Percentiles rank a stretch among this genome's conserved stretches.
Conservation (phyloP, 352 stramenopile species). For the Bremia lactucae region DNA sequence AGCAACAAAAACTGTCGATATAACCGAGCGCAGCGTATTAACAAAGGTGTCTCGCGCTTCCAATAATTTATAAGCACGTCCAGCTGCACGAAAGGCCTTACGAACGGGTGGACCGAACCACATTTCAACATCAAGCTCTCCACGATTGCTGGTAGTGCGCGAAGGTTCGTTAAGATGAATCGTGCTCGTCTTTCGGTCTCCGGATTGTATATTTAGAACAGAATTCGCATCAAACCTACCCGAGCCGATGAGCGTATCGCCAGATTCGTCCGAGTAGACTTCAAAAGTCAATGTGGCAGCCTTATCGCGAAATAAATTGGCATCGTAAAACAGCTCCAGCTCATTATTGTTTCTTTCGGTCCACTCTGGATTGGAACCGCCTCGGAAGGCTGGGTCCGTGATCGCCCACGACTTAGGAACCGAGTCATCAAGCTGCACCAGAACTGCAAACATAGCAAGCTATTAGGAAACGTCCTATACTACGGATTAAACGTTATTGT, state of each 20-base stretch:
- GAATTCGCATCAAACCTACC: constrained; percentile 39
- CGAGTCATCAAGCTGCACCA: constrained; percentile 57
- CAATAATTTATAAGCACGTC: constrained; percentile 58
- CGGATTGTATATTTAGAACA: constrained; percentile 31
- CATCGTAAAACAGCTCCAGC: constrained; percentile 77
- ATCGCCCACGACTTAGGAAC: constrained; percentile 45
- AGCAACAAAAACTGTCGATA: constrained; percentile 14
- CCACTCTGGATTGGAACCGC: constrained; percentile 56
- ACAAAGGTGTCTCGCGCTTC: constrained; percentile 64
- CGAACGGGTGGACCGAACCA: constrained; percentile 73
- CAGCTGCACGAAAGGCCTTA: constrained; percentile 66
- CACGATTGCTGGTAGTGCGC: constrained; percentile 28
- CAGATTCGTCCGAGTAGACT: constrained; percentile 62
- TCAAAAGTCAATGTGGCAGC: constrained; percentile 45
- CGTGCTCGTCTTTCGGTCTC: constrained; percentile 23
- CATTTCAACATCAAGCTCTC: constrained; percentile 47
- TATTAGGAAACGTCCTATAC: too few species aligned
- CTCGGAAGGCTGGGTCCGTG: constrained; percentile 56
- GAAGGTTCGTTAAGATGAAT: constrained; percentile 43
- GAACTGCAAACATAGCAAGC: constrained; percentile 27
- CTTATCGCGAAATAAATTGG: constrained; percentile 29
- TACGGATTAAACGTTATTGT: too few species aligned
- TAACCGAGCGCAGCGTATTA: constrained; percentile 33
- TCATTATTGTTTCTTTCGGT: constrained; percentile 59
- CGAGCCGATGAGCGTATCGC: constrained; percentile 64